Evolutionary conservation across 2,329 filamentous ascomycete genomes (phyloP).

Genomic region (Trichophyton benhamiae): DNA sequence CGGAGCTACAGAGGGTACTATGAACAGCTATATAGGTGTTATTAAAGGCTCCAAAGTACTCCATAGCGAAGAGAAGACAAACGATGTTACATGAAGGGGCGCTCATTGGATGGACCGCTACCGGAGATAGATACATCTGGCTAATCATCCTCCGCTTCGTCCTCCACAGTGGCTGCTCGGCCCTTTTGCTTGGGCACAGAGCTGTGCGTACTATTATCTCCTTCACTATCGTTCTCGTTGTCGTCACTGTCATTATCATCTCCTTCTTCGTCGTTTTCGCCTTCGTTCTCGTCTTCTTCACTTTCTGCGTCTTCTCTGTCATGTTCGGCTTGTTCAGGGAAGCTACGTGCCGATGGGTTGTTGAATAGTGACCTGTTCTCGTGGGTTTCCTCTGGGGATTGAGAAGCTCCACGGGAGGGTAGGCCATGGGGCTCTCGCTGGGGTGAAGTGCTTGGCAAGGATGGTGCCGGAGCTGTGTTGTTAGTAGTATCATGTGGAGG

Average conservation of each 20-base stretch:
- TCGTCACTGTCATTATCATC: neutral
- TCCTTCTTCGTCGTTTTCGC: neutral
- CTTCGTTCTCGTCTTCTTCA: neutral
- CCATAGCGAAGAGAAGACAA: neutral
- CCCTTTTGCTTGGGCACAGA: constrained; percentile 11
- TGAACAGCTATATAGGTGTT: neutral
- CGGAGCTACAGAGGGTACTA: too few species aligned
- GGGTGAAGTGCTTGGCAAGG: neutral
- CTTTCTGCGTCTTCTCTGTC: neutral
- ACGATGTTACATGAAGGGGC: too few species aligned
- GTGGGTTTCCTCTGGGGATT: neutral
- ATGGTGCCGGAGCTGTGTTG: neutral
- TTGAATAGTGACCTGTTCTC: neutral
- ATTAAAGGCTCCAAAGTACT: neutral
- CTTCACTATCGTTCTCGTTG: neutral
- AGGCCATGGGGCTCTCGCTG: neutral
- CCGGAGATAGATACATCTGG: neutral
- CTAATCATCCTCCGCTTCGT: constrained; percentile 7
- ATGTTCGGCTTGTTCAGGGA: neutral
- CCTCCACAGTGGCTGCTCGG: constrained; percentile 14
- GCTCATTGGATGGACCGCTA: neutral
- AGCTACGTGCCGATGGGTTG: neutral
- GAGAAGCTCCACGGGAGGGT: neutral
- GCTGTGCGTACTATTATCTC: neutral
- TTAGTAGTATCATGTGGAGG: neutral